A percentile compares a stretch with the other conserved stretches of the same genome.
Evolutionary conservation across 768 basidiomycete species (phyloP).

Genomic region (Sistotremastrum suecicum): DNA sequence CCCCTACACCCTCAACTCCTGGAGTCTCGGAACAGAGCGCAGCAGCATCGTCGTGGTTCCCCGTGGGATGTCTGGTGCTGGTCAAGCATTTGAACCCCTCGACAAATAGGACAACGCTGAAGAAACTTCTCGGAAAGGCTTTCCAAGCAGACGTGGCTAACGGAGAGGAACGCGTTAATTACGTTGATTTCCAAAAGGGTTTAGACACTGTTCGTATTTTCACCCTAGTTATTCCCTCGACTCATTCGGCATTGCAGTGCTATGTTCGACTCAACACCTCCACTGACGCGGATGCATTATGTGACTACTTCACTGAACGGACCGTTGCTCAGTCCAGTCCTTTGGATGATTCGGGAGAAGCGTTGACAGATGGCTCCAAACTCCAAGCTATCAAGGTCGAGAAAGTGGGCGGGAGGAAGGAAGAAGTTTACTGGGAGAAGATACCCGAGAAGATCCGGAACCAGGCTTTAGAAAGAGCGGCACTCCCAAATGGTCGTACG

Average conservation of each 20-base stretch:
- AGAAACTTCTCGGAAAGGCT: conserved; percentile 35
- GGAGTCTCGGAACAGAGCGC: background rate
- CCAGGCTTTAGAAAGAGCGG: conserved; percentile 42
- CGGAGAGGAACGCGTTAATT: conserved; percentile 37
- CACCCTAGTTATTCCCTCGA: background rate
- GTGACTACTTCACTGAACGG: conserved; percentile 27
- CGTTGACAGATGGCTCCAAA: conserved; percentile 5
- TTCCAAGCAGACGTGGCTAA: conserved; percentile 13
- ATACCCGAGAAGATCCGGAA: conserved; percentile 59
- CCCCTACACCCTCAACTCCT: background rate
- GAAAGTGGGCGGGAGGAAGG: conserved; percentile 44
- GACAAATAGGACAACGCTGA: conserved; percentile 74
- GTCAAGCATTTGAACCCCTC: conserved; percentile 55
- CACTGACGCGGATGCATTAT: conserved; percentile 28
- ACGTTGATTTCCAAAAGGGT: conserved; percentile 68
- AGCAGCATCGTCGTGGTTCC: conserved; percentile 29
- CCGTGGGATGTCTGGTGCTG: conserved; percentile 53
- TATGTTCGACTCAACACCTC: conserved; percentile 53
- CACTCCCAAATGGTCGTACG: no score
- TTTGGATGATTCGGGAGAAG: conserved; percentile 37
- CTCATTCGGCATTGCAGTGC: conserved; percentile 32
- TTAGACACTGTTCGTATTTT: conserved; percentile 46
- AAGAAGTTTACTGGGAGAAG: conserved; percentile 67
- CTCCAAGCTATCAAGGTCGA: conserved; percentile 29
- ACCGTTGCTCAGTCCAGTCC: conserved; percentile 31